Conservation (phyloP, 768 basidiomycete genomes). For the Lyophyllum decastes region DNA sequence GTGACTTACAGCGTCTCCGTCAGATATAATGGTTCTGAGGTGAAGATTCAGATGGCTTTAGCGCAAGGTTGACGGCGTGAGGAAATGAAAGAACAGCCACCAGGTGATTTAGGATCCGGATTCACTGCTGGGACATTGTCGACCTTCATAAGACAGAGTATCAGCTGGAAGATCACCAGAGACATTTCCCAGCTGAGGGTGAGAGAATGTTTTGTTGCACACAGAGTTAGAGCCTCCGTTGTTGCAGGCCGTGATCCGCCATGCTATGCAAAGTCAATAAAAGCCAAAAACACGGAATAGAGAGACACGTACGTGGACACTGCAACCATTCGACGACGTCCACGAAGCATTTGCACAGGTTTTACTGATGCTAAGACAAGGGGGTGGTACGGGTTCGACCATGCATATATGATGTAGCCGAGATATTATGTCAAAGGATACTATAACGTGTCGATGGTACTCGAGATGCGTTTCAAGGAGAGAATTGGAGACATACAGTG, state of each 20-base stretch:
- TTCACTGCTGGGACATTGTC: constrained; percentile 49
- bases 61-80: not conserved
- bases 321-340: constrained; percentile 48
- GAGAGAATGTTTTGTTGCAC: constrained; percentile 60
- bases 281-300: not conserved
- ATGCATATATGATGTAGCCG: constrained; percentile 57
- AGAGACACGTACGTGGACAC: constrained; percentile 37
- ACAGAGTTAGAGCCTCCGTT: constrained; percentile 44
- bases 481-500: constrained; percentile 39
- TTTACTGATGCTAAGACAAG: constrained; percentile 47
- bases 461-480: not conserved
- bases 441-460: constrained; percentile 17
- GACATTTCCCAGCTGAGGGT: constrained; percentile 51
- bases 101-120: constrained; percentile 53
- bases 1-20: constrained; percentile 53
- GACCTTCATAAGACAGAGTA: constrained; percentile 23
- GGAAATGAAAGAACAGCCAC: constrained; percentile 24
- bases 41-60: constrained; percentile 9
- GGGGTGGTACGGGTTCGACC: constrained; percentile 56
- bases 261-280: not conserved
- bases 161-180: not conserved
- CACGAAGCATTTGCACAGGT: constrained; percentile 43
- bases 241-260: constrained; percentile 56
- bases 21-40: constrained; percentile 51
- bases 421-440: constrained; percentile 56